Percentiles rank a stretch among this genome's conserved stretches.
These are phyloP conservation scores for Alternaria tenuissima DNA, from an alignment of 2,329 filamentous ascomycete species.

Conservation along the genomic window DNA sequence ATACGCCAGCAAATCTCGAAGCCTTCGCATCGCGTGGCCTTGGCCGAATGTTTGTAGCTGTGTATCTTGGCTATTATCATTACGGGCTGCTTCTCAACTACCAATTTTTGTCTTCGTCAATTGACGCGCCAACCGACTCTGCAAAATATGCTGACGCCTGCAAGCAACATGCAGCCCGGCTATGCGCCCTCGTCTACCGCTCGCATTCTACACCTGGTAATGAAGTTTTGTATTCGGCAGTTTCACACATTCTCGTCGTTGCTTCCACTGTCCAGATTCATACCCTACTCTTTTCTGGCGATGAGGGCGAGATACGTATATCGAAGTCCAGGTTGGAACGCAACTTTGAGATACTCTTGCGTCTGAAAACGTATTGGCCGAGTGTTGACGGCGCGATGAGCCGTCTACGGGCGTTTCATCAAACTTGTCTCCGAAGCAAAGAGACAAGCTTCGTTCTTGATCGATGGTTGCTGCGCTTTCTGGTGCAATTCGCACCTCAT, in stretches of 20 bases:
- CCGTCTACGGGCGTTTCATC: constrained; percentile 35
- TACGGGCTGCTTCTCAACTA: constrained; percentile 36
- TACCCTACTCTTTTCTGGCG: constrained; percentile 32
- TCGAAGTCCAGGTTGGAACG: constrained; percentile 34
- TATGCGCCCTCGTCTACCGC: constrained; percentile 34
- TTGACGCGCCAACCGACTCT: constrained; percentile 21
- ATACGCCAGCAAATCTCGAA: constrained; percentile 33
- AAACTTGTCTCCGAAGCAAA: constrained; percentile 35
- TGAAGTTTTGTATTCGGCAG: constrained; percentile 34
- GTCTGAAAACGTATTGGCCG: constrained; percentile 32
- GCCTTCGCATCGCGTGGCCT: constrained; percentile 32
- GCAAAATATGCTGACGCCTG: constrained; percentile 31
- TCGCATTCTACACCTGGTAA: constrained; percentile 29
- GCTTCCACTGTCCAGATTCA: constrained; percentile 36
- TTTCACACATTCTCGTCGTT: constrained; percentile 35
- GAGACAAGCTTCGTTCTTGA: constrained; percentile 39
- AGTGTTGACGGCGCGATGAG: constrained; percentile 38
- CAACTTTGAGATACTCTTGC: constrained; percentile 34
- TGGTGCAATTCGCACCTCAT: constrained; percentile 37
- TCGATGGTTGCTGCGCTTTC: constrained; percentile 35
- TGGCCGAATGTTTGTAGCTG: constrained; percentile 33
- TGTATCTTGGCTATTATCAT: constrained; percentile 37
- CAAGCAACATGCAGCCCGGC: constrained; percentile 32
- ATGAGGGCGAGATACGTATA: constrained; percentile 30
- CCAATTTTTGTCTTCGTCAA: constrained; percentile 29